phyloP scores from a whole-genome alignment of 768 basidiomycete species.

The Collybia sordida region DNA sequence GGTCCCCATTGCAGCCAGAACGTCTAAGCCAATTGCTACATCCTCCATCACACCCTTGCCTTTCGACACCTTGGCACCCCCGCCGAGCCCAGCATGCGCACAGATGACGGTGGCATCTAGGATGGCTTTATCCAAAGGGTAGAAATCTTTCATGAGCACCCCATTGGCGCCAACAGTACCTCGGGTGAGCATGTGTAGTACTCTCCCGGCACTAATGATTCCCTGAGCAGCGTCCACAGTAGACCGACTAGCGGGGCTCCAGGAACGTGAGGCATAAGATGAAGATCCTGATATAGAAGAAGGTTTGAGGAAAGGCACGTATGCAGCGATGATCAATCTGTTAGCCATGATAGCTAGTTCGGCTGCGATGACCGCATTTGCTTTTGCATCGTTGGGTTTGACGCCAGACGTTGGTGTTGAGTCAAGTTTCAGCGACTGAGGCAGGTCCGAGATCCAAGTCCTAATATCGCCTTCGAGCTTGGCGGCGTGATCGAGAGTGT shows the following conservation, averaged over 20 bases:
- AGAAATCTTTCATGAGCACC: slow-evolving; percentile 44
- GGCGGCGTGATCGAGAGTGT: slow-evolving; percentile 63
- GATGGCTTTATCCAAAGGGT: slow-evolving; percentile 59
- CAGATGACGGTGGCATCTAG: slow-evolving; percentile 69
- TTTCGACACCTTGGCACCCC: slow-evolving; percentile 22
- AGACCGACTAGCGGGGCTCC: slow-evolving; percentile 55
- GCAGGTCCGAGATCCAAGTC: slow-evolving; percentile 53
- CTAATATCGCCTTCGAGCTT: slow-evolving; percentile 57
- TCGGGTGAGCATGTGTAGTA: slow-evolving; percentile 38
- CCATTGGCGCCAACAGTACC: slow-evolving; percentile 30
- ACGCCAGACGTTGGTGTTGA: slow-evolving; percentile 6
- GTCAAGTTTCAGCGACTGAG: slow-evolving; percentile 40
- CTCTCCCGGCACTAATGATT: slow-evolving; percentile 52
- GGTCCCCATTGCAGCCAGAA: slow-evolving; percentile 17
- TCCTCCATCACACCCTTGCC: slow-evolving; percentile 20
- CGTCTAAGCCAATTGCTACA: slow-evolving; percentile 21
- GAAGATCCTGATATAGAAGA: slow-evolving; percentile 3
- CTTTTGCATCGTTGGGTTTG: no score
- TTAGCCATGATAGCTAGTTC: slow-evolving; percentile 60
- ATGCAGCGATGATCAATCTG: slow-evolving; percentile 60
- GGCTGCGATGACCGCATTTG: slow-evolving; percentile 37
- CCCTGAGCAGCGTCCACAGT: slow-evolving; percentile 66
- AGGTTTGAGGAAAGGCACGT: slow-evolving; percentile 61
- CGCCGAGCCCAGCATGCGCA: slow-evolving; percentile 57
- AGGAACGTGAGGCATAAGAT: slow-evolving; percentile 23